phyloP scores from a whole-genome alignment of 2,329 filamentous ascomycete species.

The Talaromyces sp. region DNA sequence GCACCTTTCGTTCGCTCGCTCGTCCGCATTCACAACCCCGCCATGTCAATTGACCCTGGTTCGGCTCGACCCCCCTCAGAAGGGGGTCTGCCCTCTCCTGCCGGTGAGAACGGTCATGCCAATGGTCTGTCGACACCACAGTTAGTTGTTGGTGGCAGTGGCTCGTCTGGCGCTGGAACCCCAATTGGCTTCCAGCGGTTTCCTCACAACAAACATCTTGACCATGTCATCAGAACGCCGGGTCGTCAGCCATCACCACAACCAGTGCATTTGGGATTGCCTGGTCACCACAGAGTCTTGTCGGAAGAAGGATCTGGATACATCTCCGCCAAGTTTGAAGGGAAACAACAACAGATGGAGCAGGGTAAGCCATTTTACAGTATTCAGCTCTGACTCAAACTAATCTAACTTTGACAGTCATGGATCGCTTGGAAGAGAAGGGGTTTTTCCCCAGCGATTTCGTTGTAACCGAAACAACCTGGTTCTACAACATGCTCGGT shows the following conservation, averaged over 20 bases:
- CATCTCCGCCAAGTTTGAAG: conserved; percentile 88
- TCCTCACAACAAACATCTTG: conserved; percentile 56
- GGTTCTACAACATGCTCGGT: conserved; percentile 97
- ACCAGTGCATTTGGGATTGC: conserved; percentile 77
- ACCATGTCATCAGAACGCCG: conserved; percentile 52
- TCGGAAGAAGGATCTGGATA: conserved; percentile 91
- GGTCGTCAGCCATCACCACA: conserved; percentile 77
- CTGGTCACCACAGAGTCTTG: conserved; percentile 65
- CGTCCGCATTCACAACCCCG: not conserved
- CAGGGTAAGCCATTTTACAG: conserved; percentile 53
- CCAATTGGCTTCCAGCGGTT: conserved; percentile 43
- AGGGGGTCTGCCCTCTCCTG: conserved; percentile 11
- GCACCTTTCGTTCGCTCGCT: not conserved
- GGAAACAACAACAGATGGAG: conserved; percentile 88
- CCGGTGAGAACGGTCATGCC: not conserved
- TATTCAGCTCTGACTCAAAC: not conserved
- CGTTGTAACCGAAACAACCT: conserved; percentile 79
- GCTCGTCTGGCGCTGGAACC: conserved; percentile 38
- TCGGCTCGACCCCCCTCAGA: conserved; percentile 15
- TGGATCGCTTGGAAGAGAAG: conserved; percentile 71
- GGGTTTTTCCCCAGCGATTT: conserved; percentile 84
- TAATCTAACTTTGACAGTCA: conserved; percentile 54
- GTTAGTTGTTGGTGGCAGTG: conserved; percentile 34
- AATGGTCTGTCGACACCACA: conserved; percentile 28
- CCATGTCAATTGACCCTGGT: conserved; percentile 18